Conservation (phyloP, 2,329 filamentous ascomycete genomes). For the Fusarium scirpi region DNA sequence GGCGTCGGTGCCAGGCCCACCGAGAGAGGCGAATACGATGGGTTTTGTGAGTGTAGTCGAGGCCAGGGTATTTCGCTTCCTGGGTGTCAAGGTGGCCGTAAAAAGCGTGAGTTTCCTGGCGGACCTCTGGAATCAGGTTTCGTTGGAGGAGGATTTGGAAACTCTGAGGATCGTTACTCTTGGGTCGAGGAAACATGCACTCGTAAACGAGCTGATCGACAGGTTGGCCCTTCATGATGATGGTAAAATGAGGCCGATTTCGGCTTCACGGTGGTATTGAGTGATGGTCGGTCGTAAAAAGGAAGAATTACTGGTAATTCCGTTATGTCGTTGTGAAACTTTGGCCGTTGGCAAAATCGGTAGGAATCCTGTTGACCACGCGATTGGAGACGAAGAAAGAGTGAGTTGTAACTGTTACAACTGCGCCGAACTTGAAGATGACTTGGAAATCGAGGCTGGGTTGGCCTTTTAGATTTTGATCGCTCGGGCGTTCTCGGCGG, state of each 20-base stretch:
- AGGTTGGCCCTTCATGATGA: slow-evolving; percentile 76
- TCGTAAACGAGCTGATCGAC: slow-evolving; percentile 81
- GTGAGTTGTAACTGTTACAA: slow-evolving; percentile 23
- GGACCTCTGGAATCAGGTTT: slow-evolving; percentile 80
- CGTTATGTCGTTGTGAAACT: background rate
- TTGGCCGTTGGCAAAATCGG: background rate
- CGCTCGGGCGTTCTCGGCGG: slow-evolving; percentile 47
- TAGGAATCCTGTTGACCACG: slow-evolving; percentile 30
- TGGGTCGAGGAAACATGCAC: slow-evolving; percentile 77
- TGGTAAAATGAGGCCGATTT: slow-evolving; percentile 7
- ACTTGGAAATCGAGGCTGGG: slow-evolving; percentile 12
- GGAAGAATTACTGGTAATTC: background rate
- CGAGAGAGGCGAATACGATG: slow-evolving; percentile 83
- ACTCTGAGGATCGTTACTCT: slow-evolving; percentile 74
- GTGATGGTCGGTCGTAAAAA: background rate
- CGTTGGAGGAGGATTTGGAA: slow-evolving; percentile 78
- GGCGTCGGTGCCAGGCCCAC: slow-evolving; percentile 79
- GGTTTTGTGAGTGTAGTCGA: slow-evolving; percentile 79
- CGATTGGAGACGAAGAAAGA: slow-evolving; percentile 35
- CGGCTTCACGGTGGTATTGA: background rate
- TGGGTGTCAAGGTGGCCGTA: slow-evolving; percentile 83
- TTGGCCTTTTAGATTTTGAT: slow-evolving; percentile 21
- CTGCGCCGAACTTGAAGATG: background rate
- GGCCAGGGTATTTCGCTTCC: slow-evolving; percentile 83
- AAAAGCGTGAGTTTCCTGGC: slow-evolving; percentile 81